Evolutionary conservation across 306 rosid genomes (phyloP).

Genomic region (Ceratonia siliqua): DNA sequence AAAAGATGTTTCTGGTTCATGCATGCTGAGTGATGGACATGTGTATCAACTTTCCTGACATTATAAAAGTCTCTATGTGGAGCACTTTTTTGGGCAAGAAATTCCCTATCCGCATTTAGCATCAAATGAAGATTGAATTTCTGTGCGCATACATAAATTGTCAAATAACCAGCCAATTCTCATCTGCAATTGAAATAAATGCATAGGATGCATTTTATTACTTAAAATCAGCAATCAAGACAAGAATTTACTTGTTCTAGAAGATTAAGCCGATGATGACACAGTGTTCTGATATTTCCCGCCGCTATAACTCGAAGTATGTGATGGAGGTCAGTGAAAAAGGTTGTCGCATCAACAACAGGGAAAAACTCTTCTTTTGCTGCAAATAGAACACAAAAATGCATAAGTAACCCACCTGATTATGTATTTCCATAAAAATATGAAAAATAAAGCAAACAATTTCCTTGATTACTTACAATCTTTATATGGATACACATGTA

Average conservation of each 20-base stretch:
- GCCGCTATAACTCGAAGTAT: constrained; percentile 88
- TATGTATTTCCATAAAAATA: neutral
- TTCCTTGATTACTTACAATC: constrained; percentile 48
- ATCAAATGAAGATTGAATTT: constrained; percentile 99
- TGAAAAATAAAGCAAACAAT: constrained; percentile 24
- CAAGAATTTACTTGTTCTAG: constrained; percentile 60
- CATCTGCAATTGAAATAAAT: neutral
- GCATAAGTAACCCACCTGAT: constrained; percentile 23
- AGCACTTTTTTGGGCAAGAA: constrained; percentile 99
- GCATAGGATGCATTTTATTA: constrained; percentile 25
- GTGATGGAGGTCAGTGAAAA: constrained; percentile 97
- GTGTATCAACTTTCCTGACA: constrained; percentile 98
- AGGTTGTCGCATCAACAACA: constrained; percentile 93
- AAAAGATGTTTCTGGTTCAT: constrained; percentile 99
- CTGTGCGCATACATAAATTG: constrained; percentile 48
- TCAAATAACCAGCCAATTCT: constrained; percentile 34
- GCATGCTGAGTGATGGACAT: constrained; percentile 99
- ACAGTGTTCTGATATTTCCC: constrained; percentile 72
- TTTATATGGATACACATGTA: constrained; percentile 63
- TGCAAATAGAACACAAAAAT: constrained; percentile 39
- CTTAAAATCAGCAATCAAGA: constrained; percentile 24
- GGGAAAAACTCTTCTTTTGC: constrained; percentile 93
- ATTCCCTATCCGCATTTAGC: constrained; percentile 99
- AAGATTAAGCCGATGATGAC: constrained; percentile 78
- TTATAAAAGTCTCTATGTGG: constrained; percentile 99